Evolutionary conservation across 768 basidiomycete species (phyloP).

Genomic region (Tricholoma matsutake): DNA sequence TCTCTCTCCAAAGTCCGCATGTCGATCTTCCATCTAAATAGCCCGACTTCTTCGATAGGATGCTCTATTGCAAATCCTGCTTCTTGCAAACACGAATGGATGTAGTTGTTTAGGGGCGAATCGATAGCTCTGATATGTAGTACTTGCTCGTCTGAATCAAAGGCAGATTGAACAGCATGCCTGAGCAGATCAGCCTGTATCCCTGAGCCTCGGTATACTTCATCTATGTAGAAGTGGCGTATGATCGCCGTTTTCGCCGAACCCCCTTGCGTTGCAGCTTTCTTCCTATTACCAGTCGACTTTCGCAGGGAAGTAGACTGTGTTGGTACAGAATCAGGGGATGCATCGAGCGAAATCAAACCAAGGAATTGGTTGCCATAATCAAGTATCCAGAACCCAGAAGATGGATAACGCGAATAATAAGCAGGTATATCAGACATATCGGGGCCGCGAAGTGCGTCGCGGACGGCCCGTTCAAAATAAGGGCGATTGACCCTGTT

Average conservation of each 20-base stretch:
- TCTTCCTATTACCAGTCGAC: conserved; percentile 16
- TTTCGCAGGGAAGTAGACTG: conserved; percentile 12
- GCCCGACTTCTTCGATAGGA: conserved; percentile 43
- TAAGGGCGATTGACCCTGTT: conserved; percentile 66
- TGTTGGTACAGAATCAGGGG: conserved; percentile 34
- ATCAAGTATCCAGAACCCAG: conserved; percentile 71
- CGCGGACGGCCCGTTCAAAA: conserved; percentile 55
- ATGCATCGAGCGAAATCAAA: conserved; percentile 68
- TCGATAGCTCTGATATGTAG: conserved; percentile 44
- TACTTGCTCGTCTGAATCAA: conserved; percentile 40
- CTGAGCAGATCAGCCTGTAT: conserved; percentile 66
- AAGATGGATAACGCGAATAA: conserved; percentile 59
- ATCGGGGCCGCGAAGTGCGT: conserved; percentile 54
- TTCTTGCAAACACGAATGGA: conserved; percentile 39
- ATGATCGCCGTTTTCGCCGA: conserved; percentile 56
- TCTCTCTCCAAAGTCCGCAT: conserved; percentile 40
- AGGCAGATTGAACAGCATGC: conserved; percentile 58
- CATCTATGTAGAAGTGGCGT: conserved; percentile 74
- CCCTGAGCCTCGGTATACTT: conserved; percentile 50
- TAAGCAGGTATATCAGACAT: conserved; percentile 47
- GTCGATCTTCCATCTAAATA: conserved; percentile 55
- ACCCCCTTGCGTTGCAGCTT: conserved; percentile 21
- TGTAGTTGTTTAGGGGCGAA: conserved; percentile 52
- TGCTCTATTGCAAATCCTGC: conserved; percentile 50
- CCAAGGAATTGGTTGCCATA: conserved; percentile 58